These are phyloP conservation scores for Verticillium dahliae DNA, from an alignment of 2,329 filamentous ascomycete species.

Conservation along the genomic window DNA sequence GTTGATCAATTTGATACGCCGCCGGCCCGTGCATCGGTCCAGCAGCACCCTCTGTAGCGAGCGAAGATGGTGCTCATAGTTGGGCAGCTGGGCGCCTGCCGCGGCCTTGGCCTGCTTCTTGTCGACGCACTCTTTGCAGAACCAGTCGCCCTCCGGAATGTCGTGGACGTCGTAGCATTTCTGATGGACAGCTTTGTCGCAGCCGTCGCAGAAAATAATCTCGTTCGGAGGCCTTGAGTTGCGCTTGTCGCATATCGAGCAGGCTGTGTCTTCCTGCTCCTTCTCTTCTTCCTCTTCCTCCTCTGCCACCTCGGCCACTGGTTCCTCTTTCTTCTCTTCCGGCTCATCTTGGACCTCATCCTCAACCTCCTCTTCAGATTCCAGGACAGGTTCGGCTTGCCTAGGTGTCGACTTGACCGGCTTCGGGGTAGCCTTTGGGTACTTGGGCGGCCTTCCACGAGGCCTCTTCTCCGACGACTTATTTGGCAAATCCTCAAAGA, in stretches of 20 bases:
- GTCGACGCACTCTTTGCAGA: constrained; percentile 50
- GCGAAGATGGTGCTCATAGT: constrained; percentile 49
- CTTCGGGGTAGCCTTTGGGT: constrained; percentile 6
- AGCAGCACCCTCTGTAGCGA: constrained; percentile 49
- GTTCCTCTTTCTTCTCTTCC: constrained; percentile 6
- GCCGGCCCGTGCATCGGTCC: constrained; percentile 51
- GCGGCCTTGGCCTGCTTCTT: constrained; percentile 29
- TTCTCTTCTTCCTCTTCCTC: constrained; percentile 20
- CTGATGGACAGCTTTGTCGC: constrained; percentile 57
- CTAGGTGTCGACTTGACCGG: constrained; percentile 1
- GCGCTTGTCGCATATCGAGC: constrained; percentile 49
- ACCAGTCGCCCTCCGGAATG: constrained; percentile 56
- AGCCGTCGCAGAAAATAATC: constrained; percentile 59
- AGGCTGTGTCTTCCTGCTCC: constrained; percentile 46
- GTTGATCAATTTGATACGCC: constrained; percentile 47
- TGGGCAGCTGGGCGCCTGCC: constrained; percentile 45
- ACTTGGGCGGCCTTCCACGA: constrained; percentile 9
- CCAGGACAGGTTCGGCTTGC: constrained; percentile 3
- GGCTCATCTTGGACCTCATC: background rate
- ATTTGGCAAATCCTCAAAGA: constrained; percentile 45
- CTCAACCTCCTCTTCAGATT: constrained; percentile 5
- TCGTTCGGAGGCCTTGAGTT: constrained; percentile 53
- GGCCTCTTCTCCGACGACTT: constrained; percentile 21
- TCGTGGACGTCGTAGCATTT: constrained; percentile 50
- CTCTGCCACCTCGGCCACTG: constrained; percentile 21